These are phyloP conservation scores for Aspergillus spinulosporus DNA, from an alignment of 2,329 filamentous ascomycete genomes.

Conservation along the genomic window DNA sequence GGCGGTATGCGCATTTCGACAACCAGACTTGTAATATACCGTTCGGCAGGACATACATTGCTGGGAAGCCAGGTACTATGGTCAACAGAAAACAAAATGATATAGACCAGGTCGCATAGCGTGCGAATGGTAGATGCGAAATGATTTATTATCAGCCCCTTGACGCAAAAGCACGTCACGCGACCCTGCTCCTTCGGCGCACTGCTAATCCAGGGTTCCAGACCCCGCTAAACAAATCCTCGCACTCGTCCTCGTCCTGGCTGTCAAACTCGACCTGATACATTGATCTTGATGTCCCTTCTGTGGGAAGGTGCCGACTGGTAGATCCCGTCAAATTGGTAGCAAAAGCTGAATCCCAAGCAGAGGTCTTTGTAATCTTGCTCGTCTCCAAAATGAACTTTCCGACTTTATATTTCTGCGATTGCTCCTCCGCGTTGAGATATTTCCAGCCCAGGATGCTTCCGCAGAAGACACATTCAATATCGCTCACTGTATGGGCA, in stretches of 20 bases:
- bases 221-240: conserved; percentile 63
- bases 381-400: conserved; percentile 66
- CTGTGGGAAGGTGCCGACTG: neutral
- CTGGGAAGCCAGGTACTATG: too few relatives aligned
- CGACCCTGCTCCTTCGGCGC: conserved; percentile 41
- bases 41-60: too few relatives aligned
- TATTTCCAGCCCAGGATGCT: conserved; percentile 66
- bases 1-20: too few relatives aligned
- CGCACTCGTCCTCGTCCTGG: conserved; percentile 67
- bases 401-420: conserved; percentile 65
- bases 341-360: conserved; percentile 51
- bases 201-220: conserved; percentile 59
- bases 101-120: too few relatives aligned
- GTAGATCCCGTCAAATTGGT: conserved; percentile 6
- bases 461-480: conserved; percentile 58
- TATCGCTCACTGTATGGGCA: conserved; percentile 62
- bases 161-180: conserved; percentile 15
- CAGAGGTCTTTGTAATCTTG: conserved; percentile 51
- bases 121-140: too few relatives aligned
- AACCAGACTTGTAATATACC: too few relatives aligned
- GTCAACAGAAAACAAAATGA: too few relatives aligned
- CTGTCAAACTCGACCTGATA: conserved; percentile 59
- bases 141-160: too few relatives aligned
- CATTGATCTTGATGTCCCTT: conserved; percentile 16
- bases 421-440: conserved; percentile 61